Percentiles rank a stretch among this genome's conserved stretches.
phyloP scores from a whole-genome alignment of 164 flowering plant species.

The Cinnamomum chago region DNA sequence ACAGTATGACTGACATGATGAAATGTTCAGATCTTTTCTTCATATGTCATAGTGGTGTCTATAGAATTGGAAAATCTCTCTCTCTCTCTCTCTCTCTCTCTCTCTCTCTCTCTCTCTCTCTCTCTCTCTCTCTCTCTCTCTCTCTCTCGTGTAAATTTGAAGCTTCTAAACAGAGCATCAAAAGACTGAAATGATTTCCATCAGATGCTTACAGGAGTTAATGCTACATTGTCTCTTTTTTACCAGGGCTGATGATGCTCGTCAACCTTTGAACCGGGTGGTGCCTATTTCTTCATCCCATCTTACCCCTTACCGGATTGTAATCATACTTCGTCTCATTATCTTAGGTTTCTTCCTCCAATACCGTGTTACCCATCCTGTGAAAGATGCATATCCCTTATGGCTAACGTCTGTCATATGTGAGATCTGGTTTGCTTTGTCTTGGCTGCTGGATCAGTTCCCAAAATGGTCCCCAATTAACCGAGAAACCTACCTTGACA shows the following conservation, averaged over 20 bases:
- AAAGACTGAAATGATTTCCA: not conserved
- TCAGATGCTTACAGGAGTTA: not conserved
- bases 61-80: not conserved
- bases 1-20: not conserved
- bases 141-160: not conserved
- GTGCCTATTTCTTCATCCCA: constrained; percentile 82
- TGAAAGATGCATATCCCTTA: constrained; percentile 76
- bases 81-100: not conserved
- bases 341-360: constrained; percentile 88
- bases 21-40: not conserved
- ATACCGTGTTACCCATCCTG: constrained; percentile 88
- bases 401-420: constrained; percentile 92
- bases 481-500: constrained; percentile 92
- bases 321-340: constrained; percentile 86
- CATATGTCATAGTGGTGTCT: not conserved
- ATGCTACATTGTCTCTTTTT: not conserved
- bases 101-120: not conserved
- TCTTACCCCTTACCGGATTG: constrained; percentile 84
- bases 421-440: constrained; percentile 97
- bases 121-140: not conserved
- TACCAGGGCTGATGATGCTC: constrained; percentile 82
- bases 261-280: constrained; percentile 79
- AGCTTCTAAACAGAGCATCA: not conserved
- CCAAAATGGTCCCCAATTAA: constrained; percentile 95
- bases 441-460: constrained; percentile 98